These are phyloP conservation scores for Cryoendolithus antarcticus DNA, from an alignment of 2,329 filamentous ascomycete genomes.

Conservation along the genomic window DNA sequence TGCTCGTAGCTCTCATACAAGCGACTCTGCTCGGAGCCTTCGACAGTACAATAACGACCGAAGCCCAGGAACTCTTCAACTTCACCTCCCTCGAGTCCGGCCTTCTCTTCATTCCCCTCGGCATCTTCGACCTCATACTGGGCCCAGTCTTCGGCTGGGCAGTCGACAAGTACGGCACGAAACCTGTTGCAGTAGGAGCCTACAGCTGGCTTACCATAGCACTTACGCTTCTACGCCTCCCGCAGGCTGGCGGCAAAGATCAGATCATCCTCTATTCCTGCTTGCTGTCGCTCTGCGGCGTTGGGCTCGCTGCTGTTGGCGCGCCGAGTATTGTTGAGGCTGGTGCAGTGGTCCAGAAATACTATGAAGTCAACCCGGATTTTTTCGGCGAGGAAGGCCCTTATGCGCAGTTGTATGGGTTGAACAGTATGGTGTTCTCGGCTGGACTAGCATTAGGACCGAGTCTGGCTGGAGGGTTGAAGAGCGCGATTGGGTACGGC, in stretches of 20 bases:
- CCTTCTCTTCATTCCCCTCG: slow-evolving; percentile 35
- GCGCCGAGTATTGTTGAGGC: slow-evolving; percentile 46
- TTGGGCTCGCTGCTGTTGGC: slow-evolving; percentile 42
- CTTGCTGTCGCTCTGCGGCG: slow-evolving; percentile 36
- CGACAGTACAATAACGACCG: slow-evolving; percentile 36
- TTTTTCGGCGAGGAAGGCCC: slow-evolving; percentile 46
- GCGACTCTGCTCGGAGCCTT: slow-evolving; percentile 31
- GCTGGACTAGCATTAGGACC: slow-evolving; percentile 49
- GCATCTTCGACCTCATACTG: slow-evolving; percentile 31
- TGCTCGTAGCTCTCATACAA: slow-evolving; percentile 32
- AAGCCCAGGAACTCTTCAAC: slow-evolving; percentile 30
- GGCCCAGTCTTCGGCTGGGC: slow-evolving; percentile 37
- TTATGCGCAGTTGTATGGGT: slow-evolving; percentile 53
- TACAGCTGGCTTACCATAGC: slow-evolving; percentile 32
- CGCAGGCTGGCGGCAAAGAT: slow-evolving; percentile 25
- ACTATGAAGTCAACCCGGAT: slow-evolving; percentile 41
- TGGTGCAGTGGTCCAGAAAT: slow-evolving; percentile 42
- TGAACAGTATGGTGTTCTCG: slow-evolving; percentile 52
- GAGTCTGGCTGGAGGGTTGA: slow-evolving; percentile 40
- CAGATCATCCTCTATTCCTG: slow-evolving; percentile 35
- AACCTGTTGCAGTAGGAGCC: slow-evolving; percentile 28
- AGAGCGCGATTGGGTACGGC: slow-evolving; percentile 42
- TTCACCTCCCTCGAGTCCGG: slow-evolving; percentile 34
- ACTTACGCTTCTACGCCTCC: slow-evolving; percentile 32
- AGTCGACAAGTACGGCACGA: slow-evolving; percentile 35